Conservation (phyloP, 2,329 filamentous ascomycete species). For the Calonectria leucothoes region DNA sequence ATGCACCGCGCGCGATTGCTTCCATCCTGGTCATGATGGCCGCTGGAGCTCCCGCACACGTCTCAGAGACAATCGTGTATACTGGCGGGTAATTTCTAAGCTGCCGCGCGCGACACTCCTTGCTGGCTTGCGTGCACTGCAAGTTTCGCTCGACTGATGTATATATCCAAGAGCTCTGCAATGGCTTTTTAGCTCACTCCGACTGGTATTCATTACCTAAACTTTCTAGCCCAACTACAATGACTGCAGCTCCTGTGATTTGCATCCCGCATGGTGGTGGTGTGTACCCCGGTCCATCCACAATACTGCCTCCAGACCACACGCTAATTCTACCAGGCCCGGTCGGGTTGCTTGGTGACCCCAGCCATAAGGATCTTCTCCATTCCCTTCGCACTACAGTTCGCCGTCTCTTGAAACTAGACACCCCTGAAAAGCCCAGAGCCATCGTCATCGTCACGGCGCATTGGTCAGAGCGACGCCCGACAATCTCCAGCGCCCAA, state of each 20-base stretch:
- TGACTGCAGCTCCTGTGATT: not conserved
- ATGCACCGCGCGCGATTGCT: not conserved
- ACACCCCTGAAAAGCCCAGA: not conserved
- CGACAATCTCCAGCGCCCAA: not conserved
- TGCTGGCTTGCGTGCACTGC: not conserved
- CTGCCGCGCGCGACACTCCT: not conserved
- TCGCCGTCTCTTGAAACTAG: not conserved
- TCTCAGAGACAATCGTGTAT: not conserved
- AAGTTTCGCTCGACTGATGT: not conserved
- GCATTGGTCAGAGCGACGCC: not conserved
- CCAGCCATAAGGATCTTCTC: not conserved
- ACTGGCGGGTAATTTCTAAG: not conserved
- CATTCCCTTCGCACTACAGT: not conserved
- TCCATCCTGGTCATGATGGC: not conserved
- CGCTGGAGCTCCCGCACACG: not conserved
- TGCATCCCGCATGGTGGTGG: constrained; percentile 1
- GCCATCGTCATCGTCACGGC: not conserved
- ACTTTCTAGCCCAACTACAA: not conserved
- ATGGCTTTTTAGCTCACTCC: not conserved
- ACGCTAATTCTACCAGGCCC: not conserved
- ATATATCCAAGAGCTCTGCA: not conserved
- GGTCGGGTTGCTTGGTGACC: not conserved
- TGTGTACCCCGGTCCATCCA: not conserved
- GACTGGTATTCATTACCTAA: not conserved
- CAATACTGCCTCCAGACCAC: not conserved